A percentile compares a stretch with the other conserved stretches of the same genome.
Conservation (phyloP, 257 asterid species). For the Solanum pimpinellifolium region DNA sequence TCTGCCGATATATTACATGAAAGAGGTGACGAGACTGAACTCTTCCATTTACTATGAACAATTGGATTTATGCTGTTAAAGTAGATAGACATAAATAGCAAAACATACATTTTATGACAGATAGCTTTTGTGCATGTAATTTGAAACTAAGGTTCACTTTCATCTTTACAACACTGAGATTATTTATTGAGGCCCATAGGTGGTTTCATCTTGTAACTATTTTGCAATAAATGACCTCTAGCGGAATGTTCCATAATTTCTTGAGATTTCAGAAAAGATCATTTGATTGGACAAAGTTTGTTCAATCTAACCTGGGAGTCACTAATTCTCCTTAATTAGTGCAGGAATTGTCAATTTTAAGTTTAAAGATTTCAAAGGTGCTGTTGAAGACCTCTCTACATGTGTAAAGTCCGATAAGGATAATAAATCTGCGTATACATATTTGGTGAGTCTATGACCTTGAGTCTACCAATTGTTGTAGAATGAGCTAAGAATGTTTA, state of each 20-base stretch:
- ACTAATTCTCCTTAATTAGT: conserved; percentile 2
- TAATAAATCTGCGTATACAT: conserved; percentile 92
- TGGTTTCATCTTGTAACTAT: not conserved
- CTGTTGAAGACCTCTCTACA: conserved; percentile 78
- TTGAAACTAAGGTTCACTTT: not conserved
- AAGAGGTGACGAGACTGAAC: conserved; percentile 48
- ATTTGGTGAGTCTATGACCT: conserved; percentile 55
- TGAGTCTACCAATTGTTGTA: not conserved
- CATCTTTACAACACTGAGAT: not conserved
- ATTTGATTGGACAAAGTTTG: not conserved
- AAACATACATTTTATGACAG: not conserved
- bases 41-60: not conserved
- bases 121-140: not conserved
- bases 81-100: not conserved
- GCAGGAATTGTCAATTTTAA: conserved; percentile 95
- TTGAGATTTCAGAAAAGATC: not conserved
- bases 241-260: not conserved
- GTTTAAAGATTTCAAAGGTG: conserved; percentile 85
- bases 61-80: not conserved
- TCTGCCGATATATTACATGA: conserved; percentile 82
- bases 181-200: not conserved
- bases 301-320: not conserved
- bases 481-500: not conserved
- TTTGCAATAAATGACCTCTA: not conserved
- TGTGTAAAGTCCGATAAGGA: conserved; percentile 72